phyloP scores from a whole-genome alignment of 768 basidiomycete species.

The Fistulinella prunicolor region DNA sequence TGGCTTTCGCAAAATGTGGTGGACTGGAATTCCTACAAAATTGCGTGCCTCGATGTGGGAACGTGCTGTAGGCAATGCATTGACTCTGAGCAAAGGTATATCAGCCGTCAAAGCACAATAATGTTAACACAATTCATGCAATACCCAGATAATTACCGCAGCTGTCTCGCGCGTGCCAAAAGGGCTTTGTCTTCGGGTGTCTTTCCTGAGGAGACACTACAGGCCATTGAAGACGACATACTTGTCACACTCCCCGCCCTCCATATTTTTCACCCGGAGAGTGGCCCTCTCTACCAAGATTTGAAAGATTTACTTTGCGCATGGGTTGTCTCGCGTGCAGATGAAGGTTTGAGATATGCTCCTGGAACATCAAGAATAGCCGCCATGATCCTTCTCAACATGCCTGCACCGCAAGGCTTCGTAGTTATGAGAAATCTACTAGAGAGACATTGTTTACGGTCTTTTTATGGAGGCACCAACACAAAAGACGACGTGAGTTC shows the following conservation, averaged over 20 bases:
- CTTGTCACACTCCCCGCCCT: slow-evolving; percentile 67
- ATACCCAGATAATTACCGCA: slow-evolving; percentile 58
- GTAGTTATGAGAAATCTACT: slow-evolving; percentile 81
- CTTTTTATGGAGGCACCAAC: slow-evolving; percentile 73
- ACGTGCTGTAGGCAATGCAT: slow-evolving; percentile 76
- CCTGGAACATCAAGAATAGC: slow-evolving; percentile 69
- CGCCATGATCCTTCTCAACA: slow-evolving; percentile 83
- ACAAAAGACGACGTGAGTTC: slow-evolving; percentile 75
- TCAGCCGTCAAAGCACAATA: slow-evolving; percentile 1
- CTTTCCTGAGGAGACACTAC: slow-evolving; percentile 63
- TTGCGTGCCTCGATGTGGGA: slow-evolving; percentile 82
- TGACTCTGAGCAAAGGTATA: slow-evolving; percentile 79
- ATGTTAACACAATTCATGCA: slow-evolving; percentile 1
- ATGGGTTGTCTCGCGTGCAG: slow-evolving; percentile 83
- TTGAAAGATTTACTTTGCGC: slow-evolving; percentile 82
- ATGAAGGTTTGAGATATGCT: slow-evolving; percentile 77
- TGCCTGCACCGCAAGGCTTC: slow-evolving; percentile 73
- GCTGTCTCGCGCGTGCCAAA: slow-evolving; percentile 69
- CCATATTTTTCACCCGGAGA: slow-evolving; percentile 75
- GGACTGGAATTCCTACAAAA: slow-evolving; percentile 84
- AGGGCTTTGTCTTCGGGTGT: slow-evolving; percentile 61
- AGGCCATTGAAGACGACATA: slow-evolving; percentile 73
- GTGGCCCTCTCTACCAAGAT: slow-evolving; percentile 78
- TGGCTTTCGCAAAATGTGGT: slow-evolving; percentile 72
- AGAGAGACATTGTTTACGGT: slow-evolving; percentile 79